Evolutionary conservation across 164 flowering plant genomes (phyloP), one percentile per base, ranked within the genome.

Genomic region (Berberis thunbergii): DNA sequence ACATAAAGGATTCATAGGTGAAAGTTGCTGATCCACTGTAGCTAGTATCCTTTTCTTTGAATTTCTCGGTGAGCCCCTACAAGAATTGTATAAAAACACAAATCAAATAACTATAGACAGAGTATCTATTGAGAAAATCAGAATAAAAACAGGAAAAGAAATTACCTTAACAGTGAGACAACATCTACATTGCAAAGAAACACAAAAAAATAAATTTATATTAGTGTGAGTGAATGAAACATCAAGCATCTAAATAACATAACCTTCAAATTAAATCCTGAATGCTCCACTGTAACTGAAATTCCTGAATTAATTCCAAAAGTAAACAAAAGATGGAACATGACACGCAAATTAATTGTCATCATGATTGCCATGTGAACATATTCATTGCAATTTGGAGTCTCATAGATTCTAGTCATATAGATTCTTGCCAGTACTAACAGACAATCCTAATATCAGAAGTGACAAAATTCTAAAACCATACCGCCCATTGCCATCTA

Each of bases 21-120:
- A 86, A 88, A 4, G 84, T 81, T n/a, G 87, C 89, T 1, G 82
- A 72, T 2, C 95, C 91, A 6, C 71, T 49, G 75, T 65, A 84
- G 2, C 59, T 3, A 1, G 76, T 72, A 62, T 87, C 95, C 74
- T 74, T 86, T 64, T 84, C 95, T 84, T 86, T 86, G 76, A 88
- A 88, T 63, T 88, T 88, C 72, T 88, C 95, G 1, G 91, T 83
- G 40, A 88, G 75, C 2, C 95, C 95, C 91, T 85, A 81, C 76
- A 78, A 3, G 1, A 13, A 26, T 38, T 57, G 2, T 7, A 63
- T 1, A 7, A 7, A 39, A 49, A 40, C 0, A 4, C 10, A 3
- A 12, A 41, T 1, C 41, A 4, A 57, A 40, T 9, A 41, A 6
- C 7, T 7, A 6, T 42, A 0, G 41, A 39, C 4, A 40, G 3